These are phyloP conservation scores for Solanum pinnatisectum DNA, from an alignment of 257 asterid species.

Conservation along the genomic window DNA sequence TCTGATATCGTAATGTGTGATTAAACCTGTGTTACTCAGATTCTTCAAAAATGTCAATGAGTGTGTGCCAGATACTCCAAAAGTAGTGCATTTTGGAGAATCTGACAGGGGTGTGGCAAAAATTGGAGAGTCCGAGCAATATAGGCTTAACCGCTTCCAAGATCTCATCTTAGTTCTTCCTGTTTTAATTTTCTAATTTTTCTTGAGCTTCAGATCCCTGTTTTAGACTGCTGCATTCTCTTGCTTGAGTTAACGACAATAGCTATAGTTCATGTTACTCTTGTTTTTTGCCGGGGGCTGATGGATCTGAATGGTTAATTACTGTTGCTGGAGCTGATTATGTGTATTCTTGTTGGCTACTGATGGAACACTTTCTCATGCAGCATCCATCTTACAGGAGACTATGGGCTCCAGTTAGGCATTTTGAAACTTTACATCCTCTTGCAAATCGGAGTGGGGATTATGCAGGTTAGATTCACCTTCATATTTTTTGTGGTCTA, in stretches of 20 bases:
- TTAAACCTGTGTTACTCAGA: not conserved
- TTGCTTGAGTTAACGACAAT: not conserved
- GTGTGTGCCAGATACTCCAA: not conserved
- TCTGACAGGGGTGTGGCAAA: not conserved
- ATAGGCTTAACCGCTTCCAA: not conserved
- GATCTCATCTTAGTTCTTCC: constrained; percentile 20
- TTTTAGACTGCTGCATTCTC: not conserved
- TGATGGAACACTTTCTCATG: constrained; percentile 3
- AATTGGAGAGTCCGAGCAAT: not conserved
- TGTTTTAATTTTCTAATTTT: not conserved
- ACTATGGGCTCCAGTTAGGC: constrained; percentile 83
- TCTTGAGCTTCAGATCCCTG: not conserved
- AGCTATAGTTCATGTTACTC: not conserved
- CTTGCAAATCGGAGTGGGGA: constrained; percentile 70
- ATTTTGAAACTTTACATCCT: constrained; percentile 66
- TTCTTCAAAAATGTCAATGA: not conserved
- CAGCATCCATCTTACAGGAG: constrained; percentile 62
- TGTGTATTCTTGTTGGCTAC: constrained; percentile 2
- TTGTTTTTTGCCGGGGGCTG: not conserved
- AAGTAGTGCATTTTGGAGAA: not conserved
- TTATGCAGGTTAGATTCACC: constrained; percentile 64
- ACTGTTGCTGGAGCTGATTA: not conserved
- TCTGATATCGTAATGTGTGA: constrained; percentile 22
- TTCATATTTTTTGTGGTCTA: not conserved
- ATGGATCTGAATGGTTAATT: not conserved